A percentile compares a stretch with the other conserved stretches of the same genome.
phyloP scores from a whole-genome alignment of 1,284 basidiomycete species.

The Trichosporon asahii region DNA sequence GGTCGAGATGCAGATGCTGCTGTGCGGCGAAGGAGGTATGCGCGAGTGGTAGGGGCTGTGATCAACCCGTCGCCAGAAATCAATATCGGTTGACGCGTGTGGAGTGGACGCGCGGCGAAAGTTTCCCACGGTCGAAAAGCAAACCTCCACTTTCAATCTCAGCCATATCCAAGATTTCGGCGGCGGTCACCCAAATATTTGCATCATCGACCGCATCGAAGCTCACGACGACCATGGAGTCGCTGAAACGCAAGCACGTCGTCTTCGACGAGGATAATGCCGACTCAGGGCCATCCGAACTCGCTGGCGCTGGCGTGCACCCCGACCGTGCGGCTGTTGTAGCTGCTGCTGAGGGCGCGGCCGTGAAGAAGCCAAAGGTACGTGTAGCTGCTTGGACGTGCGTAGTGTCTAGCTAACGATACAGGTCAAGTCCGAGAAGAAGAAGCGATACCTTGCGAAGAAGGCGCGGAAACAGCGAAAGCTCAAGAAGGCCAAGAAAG shows the following conservation, averaged over 20 bases:
- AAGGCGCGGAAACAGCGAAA: constrained; percentile 64
- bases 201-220: not conserved
- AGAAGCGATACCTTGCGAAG: constrained; percentile 63
- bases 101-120: not conserved
- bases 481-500: constrained; percentile 53
- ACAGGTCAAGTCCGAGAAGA: constrained; percentile 53
- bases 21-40: not conserved
- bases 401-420: constrained; percentile 14
- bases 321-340: constrained; percentile 18
- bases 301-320: constrained; percentile 8
- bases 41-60: not conserved
- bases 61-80: not conserved
- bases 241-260: constrained; percentile 35
- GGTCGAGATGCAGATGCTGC: not conserved
- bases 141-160: constrained; percentile 13
- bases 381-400: constrained; percentile 12
- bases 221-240: constrained; percentile 15
- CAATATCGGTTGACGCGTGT: constrained; percentile 12
- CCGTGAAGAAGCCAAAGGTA: constrained; percentile 34
- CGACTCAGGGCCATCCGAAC: not conserved
- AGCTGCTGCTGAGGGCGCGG: not conserved
- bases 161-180: constrained; percentile 17
- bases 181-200: constrained; percentile 3
- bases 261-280: constrained; percentile 20
- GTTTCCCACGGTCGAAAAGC: constrained; percentile 26